Evolutionary conservation across 2,329 filamentous ascomycete genomes (phyloP), one percentile per base, ranked within the genome.

Genomic region (Aspergillus niger): DNA sequence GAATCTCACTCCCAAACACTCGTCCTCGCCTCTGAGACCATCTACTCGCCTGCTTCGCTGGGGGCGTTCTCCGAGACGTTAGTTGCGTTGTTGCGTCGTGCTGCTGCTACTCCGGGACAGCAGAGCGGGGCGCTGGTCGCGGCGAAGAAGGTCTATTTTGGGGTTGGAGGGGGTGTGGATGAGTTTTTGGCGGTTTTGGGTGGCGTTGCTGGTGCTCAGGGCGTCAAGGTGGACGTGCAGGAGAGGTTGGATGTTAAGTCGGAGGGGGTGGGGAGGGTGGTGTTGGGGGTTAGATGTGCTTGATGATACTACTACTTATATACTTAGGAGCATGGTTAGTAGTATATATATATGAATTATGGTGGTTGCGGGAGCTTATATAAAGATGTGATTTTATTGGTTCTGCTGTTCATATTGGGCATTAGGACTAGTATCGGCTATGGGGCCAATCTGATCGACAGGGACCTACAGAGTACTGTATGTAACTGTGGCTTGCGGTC

Each of bases 71-170:
- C 85, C 0, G 80, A 85, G 43, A 81, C 83, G 1, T 70, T 89
- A 48, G 67, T 82, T 8, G 75, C 69, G 6, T 64, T 88, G 26
- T 72, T 88, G 65, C 81, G 62, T 71, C 77, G 70, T 36, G 32
- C 32, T 32, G 30, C 30, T 32, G 8, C 8, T 36, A 11, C 32
- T 73, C 72, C 67, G n/a, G 64, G 43, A 30, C 62, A 56, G 4
- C 69, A 58, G 39, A 70, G 72, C 39, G 85, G 81, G 64, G 83
- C 84, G 2, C 75, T 88, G 59, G 77, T 89, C 5, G 86, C 85
- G 8, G 86, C 86, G 2, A 89, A 89, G 74, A 80, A 83, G 64
- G 82, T 89, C 43, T 89, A 89, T 73, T 89, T 89, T 68, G 86
- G 86, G 0, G 86, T 89, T 30, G 86, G 86, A 1, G 86, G 86